phyloP scores from a whole-genome alignment of 2,329 filamentous ascomycete species.

The Zymoseptoria brevis region DNA sequence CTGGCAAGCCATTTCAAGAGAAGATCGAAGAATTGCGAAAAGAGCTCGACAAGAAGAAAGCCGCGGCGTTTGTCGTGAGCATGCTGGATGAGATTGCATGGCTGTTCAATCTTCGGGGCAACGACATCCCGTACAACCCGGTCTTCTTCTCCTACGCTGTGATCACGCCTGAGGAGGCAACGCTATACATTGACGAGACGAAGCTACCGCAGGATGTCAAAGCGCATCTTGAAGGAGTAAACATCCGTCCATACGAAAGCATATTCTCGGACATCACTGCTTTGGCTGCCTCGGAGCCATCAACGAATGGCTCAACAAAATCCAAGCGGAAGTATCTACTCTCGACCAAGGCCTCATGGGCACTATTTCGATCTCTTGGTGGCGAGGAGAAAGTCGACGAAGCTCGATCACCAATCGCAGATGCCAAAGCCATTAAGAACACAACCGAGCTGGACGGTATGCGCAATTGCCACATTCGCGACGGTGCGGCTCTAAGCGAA shows the following conservation, averaged over 20 bases:
- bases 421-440: slow-evolving; percentile 93
- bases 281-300: slow-evolving; percentile 43
- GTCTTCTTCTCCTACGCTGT: slow-evolving; percentile 97
- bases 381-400: slow-evolving; percentile 82
- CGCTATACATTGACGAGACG: slow-evolving; percentile 72
- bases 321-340: slow-evolving; percentile 64
- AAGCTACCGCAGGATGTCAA: slow-evolving; percentile 66
- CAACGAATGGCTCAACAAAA: slow-evolving; percentile 18
- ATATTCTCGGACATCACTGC: slow-evolving; percentile 72
- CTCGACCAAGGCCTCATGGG: slow-evolving; percentile 89
- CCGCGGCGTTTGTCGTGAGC: slow-evolving; percentile 77
- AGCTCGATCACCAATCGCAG: slow-evolving; percentile 73
- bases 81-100: slow-evolving; percentile 96
- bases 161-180: slow-evolving; percentile 66
- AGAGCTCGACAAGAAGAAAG: slow-evolving; percentile 84
- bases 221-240: slow-evolving; percentile 63
- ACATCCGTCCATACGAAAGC: slow-evolving; percentile 70
- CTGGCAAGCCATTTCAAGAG: slow-evolving; percentile 72
- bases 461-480: slow-evolving; percentile 86
- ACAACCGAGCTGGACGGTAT: slow-evolving; percentile 82
- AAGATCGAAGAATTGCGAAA: slow-evolving; percentile 85
- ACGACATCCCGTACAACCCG: slow-evolving; percentile 93
- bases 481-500: slow-evolving; percentile 81
- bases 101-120: slow-evolving; percentile 95
- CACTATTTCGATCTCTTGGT: slow-evolving; percentile 74